A percentile compares a stretch with the other conserved stretches of the same genome.
phyloP scores from a whole-genome alignment of 2,329 filamentous ascomycete species.

The Exophiala lecanii-corni region DNA sequence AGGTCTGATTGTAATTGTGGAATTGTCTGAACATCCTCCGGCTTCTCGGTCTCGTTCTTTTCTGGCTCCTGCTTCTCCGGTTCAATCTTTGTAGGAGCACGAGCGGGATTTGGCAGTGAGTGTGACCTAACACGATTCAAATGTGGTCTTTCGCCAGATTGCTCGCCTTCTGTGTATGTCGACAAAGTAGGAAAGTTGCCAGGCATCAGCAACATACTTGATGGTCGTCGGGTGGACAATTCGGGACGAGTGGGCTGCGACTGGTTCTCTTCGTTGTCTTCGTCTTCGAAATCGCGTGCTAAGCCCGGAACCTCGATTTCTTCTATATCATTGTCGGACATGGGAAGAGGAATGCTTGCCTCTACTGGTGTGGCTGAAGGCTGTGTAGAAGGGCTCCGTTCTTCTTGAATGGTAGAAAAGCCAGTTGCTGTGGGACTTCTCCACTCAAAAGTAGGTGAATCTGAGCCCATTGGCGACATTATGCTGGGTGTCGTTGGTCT shows the following conservation, averaged over 20 bases:
- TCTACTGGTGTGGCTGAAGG: constrained; percentile 38
- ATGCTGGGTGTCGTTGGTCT: constrained; percentile 38
- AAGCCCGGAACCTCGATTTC: constrained; percentile 78
- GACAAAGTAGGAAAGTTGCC: constrained; percentile 16
- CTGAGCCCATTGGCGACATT: constrained; percentile 18
- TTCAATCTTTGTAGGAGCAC: neutral
- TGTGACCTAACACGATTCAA: constrained; percentile 15
- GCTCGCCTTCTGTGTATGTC: neutral
- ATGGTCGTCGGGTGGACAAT: constrained; percentile 12
- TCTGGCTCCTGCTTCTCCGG: neutral
- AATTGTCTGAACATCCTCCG: neutral
- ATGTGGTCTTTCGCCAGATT: constrained; percentile 7
- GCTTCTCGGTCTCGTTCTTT: neutral
- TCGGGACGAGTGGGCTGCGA: constrained; percentile 3
- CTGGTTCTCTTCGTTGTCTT: neutral
- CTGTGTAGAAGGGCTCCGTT: constrained; percentile 21
- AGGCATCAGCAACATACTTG: constrained; percentile 24
- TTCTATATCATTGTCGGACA: constrained; percentile 62
- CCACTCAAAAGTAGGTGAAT: constrained; percentile 38
- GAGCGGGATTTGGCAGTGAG: constrained; percentile 15
- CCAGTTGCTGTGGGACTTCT: constrained; percentile 29
- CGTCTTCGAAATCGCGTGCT: constrained; percentile 39
- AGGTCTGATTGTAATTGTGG: neutral
- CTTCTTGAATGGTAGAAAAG: constrained; percentile 26
- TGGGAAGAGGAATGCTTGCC: constrained; percentile 63